phyloP scores from a whole-genome alignment of 2,329 filamentous ascomycete genomes.

The Exophiala sp. region DNA sequence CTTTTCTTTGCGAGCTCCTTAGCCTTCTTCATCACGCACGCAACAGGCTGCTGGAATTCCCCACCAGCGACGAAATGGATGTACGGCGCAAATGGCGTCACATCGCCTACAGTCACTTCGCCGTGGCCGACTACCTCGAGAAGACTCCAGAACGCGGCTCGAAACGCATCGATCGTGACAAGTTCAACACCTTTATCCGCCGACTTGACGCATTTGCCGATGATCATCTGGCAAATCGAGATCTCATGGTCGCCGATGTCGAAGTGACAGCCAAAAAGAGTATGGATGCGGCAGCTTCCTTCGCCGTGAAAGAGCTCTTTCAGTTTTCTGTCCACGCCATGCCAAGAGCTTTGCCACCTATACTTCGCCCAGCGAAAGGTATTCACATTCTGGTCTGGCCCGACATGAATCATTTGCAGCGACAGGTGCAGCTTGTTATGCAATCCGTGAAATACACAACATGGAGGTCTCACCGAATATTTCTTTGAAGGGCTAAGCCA shows the following conservation, averaged over 20 bases:
- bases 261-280: background rate
- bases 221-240: background rate
- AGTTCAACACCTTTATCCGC: background rate
- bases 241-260: background rate
- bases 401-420: background rate
- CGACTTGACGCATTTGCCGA: background rate
- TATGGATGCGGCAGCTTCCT: background rate
- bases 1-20: background rate
- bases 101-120: background rate
- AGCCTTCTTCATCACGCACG: background rate
- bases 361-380: background rate
- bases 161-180: background rate
- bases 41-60: background rate
- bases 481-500: no score
- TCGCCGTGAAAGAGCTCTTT: background rate
- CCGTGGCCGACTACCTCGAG: background rate
- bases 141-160: background rate
- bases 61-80: background rate
- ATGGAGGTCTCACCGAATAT: no score
- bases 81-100: background rate
- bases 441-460: background rate
- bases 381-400: background rate
- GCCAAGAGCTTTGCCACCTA: background rate
- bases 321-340: background rate
- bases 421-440: background rate